Evolutionary conservation across 2,329 filamentous ascomycete species (phyloP).

Genomic region (Knufia petricola): DNA sequence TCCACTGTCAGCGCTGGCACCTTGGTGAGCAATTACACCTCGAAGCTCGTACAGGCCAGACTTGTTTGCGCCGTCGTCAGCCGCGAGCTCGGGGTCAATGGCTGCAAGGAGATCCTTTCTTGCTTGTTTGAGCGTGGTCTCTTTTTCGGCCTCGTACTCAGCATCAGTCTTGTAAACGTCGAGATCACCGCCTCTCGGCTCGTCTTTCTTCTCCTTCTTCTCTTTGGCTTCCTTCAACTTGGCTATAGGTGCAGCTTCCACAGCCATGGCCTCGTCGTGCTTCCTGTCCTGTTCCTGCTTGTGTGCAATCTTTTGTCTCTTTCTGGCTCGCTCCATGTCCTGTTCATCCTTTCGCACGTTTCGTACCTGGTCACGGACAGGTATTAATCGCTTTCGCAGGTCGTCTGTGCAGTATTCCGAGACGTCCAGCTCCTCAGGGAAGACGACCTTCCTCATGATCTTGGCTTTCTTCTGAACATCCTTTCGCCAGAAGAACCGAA

Average conservation of each 20-base stretch:
- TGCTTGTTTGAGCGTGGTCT: conserved; percentile 61
- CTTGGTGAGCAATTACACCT: conserved; percentile 91
- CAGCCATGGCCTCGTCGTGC: conserved; percentile 27
- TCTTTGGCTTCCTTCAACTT: conserved; percentile 42
- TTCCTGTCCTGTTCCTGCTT: conserved; percentile 46
- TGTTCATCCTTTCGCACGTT: conserved; percentile 92
- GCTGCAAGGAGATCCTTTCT: conserved; percentile 82
- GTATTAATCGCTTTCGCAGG: conserved; percentile 69
- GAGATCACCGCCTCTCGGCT: conserved; percentile 63
- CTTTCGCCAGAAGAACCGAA: conserved; percentile 95
- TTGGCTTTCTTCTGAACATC: conserved; percentile 97
- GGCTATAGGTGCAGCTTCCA: conserved; percentile 33
- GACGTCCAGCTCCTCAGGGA: conserved; percentile 83
- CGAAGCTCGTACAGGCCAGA: conserved; percentile 92
- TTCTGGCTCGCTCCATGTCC: conserved; percentile 82
- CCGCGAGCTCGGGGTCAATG: conserved; percentile 62
- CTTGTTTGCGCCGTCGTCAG: conserved; percentile 78
- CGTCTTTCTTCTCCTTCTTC: conserved; percentile 46
- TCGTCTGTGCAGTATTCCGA: conserved; percentile 94
- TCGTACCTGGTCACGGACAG: conserved; percentile 91
- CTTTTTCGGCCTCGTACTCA: conserved; percentile 78
- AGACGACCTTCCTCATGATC: conserved; percentile 98
- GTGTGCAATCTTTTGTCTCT: conserved; percentile 70
- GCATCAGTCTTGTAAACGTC: conserved; percentile 84
- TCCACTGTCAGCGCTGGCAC: conserved; percentile 89